Evolutionary conservation across 2,329 filamentous ascomycete genomes (phyloP), one percentile per base, ranked within the genome.

Genomic region (Colletotrichum nymphaeae): DNA sequence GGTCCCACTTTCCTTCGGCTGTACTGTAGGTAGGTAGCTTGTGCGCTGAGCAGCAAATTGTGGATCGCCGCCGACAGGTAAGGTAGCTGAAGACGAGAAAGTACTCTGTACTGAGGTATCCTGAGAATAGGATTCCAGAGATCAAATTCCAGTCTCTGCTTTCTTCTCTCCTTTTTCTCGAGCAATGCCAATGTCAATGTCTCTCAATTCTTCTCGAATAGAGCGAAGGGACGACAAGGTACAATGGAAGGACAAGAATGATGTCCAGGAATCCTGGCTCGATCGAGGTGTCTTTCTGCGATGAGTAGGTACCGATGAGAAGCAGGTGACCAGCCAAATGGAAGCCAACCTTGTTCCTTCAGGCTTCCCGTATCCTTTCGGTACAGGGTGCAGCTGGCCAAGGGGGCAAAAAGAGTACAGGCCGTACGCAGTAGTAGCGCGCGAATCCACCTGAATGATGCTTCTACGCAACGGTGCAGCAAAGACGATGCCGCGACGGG

Each of bases 271-370:
- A 30, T 37, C 19, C 28, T 56, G 37, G 37, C 53, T 22, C 35
- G 57, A 49, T 58, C 24, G 26, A 65, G 26, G 30, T 69, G 65
- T 65, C 56, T 49, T 49, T 8, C 19, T 22, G 42, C 8, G 16
- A 42, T 42, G 14, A 19, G 19, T n/a, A 49, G 69, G 63, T 72
- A 59, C 58, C 65, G 58, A 63, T 58, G 58, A 53, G 53, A 64
- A 70, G 59, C 70, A 73, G 70, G 60, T 64, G 70, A 60, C 59
- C 70, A 70, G 59, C 42, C 1, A 49, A 19, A 49, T 49, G 42
- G 19, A 49, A 64, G 66, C 46, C 70, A 70, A 70, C 70, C 46
- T 59, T 30, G 58, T 64, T 53, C 57, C 11, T 59, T 32, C 32
- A 8, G 56, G 67, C 35, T 42, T 69, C 35, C 30, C 14, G 30